These are phyloP conservation scores for Chernovozyma sophiae-reginae DNA, from an alignment of 1,139 yeast genomes.

Conservation along the genomic window DNA sequence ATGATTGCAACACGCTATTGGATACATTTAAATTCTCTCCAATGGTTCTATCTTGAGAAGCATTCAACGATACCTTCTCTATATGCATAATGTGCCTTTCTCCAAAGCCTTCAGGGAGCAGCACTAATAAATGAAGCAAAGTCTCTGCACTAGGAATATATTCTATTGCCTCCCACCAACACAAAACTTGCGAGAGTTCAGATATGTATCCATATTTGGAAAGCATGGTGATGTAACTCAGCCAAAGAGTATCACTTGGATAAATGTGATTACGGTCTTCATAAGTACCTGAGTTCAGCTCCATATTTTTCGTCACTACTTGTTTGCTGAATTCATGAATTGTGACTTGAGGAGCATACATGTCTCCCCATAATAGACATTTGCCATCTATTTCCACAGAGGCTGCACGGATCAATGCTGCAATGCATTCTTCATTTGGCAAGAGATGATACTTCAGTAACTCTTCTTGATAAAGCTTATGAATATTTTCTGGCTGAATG, in stretches of 20 bases:
- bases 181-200: constrained; percentile 49
- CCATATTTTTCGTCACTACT: constrained; percentile 23
- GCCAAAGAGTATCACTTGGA: constrained; percentile 50
- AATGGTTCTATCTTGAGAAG: background rate
- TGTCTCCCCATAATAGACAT: constrained; percentile 39
- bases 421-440: constrained; percentile 37
- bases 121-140: constrained; percentile 30
- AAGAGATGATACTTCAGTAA: constrained; percentile 12
- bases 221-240: constrained; percentile 47
- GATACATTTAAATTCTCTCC: constrained; percentile 1
- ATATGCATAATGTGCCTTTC: constrained; percentile 39
- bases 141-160: constrained; percentile 42
- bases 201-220: constrained; percentile 43
- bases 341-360: constrained; percentile 59
- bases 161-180: constrained; percentile 56
- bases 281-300: constrained; percentile 15
- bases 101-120: constrained; percentile 39
- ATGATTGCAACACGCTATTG: constrained; percentile 4
- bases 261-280: constrained; percentile 21
- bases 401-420: constrained; percentile 43
- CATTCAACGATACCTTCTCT: constrained; percentile 18
- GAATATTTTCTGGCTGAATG: constrained; percentile 32
- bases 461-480: constrained; percentile 27
- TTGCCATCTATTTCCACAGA: constrained; percentile 13
- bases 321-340: constrained; percentile 50